Base-by-base conservation (phyloP, 164 flowering plant genomes). In the Buxus sempervirens region DNA sequence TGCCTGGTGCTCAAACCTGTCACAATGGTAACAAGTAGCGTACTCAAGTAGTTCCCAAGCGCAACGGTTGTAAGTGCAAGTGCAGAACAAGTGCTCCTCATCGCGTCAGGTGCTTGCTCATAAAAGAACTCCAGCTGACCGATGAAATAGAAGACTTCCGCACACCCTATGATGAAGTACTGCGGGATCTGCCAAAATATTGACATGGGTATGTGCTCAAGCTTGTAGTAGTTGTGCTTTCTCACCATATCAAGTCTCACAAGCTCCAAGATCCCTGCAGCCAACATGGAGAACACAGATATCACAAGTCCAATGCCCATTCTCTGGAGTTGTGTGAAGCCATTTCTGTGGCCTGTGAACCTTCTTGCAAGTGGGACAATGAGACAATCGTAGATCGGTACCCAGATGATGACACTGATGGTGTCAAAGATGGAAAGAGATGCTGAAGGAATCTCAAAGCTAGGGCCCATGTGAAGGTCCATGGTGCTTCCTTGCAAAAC, bases 341-440 rank as follows among this genome's bases (percentile, higher is more conserved):
- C 86, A 0, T 70, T 58, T 48, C 68, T 65, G 54, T 74, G 71
- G 42, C 83, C 83, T 0, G 86, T 83, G 77, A 65, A 62, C 42
- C 64, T 73, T 54, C 81, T 59, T 5, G 75, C 86, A 15, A 64
- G 23, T 0, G 81, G 84, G 22, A 81, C 74, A 45, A 83, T 69
- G 48, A 77, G 0, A 4, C 54, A 67, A 62, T 79, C 81, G 27
- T 81, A 83, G 4, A 81, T 65, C 0, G 81, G 86, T 1, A 68
- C 74, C 84, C 86, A 83, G 75, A 81, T 64, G 62, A 83, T 70
- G 36, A 83, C 86, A n/a, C 86, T 81, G 61, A 83, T 23, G 9
- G 81, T 78, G 76, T 83, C 86, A 65, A 83, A 83, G 49, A 81
- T 73, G 41, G 84, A 79, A 25, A 83, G 84, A 20, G 82, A 75